Base-by-base conservation (phyloP, 1,284 basidiomycete genomes). In the Ceratobasidium sp. region DNA sequence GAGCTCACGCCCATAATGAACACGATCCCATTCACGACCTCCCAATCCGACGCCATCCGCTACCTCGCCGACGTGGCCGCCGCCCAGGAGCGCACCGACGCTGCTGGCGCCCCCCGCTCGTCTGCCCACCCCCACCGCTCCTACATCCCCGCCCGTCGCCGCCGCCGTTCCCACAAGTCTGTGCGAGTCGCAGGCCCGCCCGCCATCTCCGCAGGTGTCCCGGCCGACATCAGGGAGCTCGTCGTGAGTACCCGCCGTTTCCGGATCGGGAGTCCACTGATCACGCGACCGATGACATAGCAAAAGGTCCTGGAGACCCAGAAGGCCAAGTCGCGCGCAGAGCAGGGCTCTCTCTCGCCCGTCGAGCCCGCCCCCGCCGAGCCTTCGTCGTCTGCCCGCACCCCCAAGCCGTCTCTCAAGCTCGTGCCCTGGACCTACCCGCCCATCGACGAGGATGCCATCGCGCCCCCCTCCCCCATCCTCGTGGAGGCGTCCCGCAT, bases 1-100 rank as follows among this genome's bases (percentile, higher is more conserved):
- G 52, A 70, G 65, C n/a, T 70, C 23, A 70, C 65, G 65, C 23
- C 46, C 46, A 59, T 59, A 39, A 70, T 70, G 65, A 70, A 58
- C 65, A 58, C 53, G 41, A 70, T 58, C 53, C 65, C 41, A 32
- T 58, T 58, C 53, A 70, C 65, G 65, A 62, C 60, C 30, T 57
- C 65, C 26, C 36, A 58, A 43, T 57, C 53, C 28, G 43, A 70
- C 4, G 53, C 53, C 14, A 21, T 58, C 41, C 52, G 65, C 28
- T 57, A 70, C 30, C 65, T 58, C 53, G 65, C 65, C 53, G 53
- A 70, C 36, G 53, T 70, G 6, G 53, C 65, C 52, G 53, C 65
- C n/a, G 53, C 65, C 39, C 65, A 58, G 32, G 53, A 57, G 65
- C 43, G 65, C 36, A 69, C 64, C 52, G 48, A 65, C 46, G 64